Evolutionary conservation across 2,329 filamentous ascomycete species (phyloP).

Genomic region (Apiospora hydei): DNA sequence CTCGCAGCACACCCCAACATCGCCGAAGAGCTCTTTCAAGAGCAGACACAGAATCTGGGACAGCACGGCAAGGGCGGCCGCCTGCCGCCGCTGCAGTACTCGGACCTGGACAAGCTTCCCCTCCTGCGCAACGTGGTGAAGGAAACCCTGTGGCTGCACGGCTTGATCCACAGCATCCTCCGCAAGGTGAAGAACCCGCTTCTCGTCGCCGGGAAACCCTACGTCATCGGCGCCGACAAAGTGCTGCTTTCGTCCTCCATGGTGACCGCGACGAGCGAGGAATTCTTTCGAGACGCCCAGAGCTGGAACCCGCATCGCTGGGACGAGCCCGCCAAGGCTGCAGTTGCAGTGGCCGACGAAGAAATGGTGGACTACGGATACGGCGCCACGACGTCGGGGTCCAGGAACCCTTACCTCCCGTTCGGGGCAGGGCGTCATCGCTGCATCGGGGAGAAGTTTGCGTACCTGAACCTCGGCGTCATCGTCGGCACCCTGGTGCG

Average conservation of each 20-base stretch:
- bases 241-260: slow-evolving; percentile 52
- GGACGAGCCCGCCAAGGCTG: slow-evolving; percentile 46
- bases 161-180: slow-evolving; percentile 76
- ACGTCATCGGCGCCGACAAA: slow-evolving; percentile 61
- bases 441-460: slow-evolving; percentile 80
- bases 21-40: slow-evolving; percentile 72
- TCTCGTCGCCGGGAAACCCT: slow-evolving; percentile 62
- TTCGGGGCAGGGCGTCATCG: slow-evolving; percentile 77
- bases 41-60: slow-evolving; percentile 67
- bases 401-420: slow-evolving; percentile 64
- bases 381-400: slow-evolving; percentile 41
- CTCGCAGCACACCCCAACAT: slow-evolving; percentile 75
- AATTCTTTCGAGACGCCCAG: slow-evolving; percentile 66
- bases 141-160: slow-evolving; percentile 76
- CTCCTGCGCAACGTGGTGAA: slow-evolving; percentile 72
- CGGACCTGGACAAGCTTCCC: slow-evolving; percentile 65
- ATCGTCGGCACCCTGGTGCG: slow-evolving; percentile 70
- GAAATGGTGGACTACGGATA: slow-evolving; percentile 41
- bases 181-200: slow-evolving; percentile 75
- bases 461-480: slow-evolving; percentile 72
- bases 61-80: slow-evolving; percentile 58
- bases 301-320: slow-evolving; percentile 70
- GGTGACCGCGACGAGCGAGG: slow-evolving; percentile 55
- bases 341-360: slow-evolving; percentile 24
- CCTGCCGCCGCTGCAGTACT: slow-evolving; percentile 67